phyloP scores from a whole-genome alignment of 306 rosid genomes.

The Inga laurina region DNA sequence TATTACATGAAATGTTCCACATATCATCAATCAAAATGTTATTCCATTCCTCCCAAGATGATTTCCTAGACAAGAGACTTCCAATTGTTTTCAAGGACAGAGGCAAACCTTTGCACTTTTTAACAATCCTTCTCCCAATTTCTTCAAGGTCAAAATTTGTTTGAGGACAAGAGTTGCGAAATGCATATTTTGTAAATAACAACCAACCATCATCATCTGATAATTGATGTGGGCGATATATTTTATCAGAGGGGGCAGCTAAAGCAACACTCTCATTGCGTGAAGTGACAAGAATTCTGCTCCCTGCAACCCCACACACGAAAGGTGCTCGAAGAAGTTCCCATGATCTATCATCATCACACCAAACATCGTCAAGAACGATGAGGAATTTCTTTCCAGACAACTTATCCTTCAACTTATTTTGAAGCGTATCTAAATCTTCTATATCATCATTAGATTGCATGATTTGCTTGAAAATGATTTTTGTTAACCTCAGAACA shows the following conservation, averaged over 20 bases:
- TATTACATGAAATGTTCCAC: neutral
- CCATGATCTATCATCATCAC: too few relatives aligned
- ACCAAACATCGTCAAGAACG: too few relatives aligned
- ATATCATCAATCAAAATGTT: neutral
- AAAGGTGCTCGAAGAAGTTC: too few relatives aligned
- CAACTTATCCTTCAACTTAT: too few relatives aligned
- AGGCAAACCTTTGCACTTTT: constrained; percentile 13
- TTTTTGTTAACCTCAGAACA: too few relatives aligned
- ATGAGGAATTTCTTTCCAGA: too few relatives aligned
- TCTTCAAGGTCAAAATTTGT: neutral
- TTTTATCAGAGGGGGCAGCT: neutral
- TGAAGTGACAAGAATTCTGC: too few relatives aligned
- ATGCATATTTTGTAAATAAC: neutral
- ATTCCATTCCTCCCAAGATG: neutral
- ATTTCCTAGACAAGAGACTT: neutral
- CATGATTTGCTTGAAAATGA: too few relatives aligned
- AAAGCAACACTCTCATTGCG: neutral
- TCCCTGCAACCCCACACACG: too few relatives aligned
- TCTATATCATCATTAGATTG: too few relatives aligned
- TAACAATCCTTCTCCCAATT: neutral
- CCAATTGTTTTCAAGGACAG: neutral
- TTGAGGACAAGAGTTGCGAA: neutral
- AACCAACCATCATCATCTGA: neutral
- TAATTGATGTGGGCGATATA: neutral
- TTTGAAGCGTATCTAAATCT: too few relatives aligned